Conservation (phyloP, 2,329 filamentous ascomycete species). For the Phyllosticta citrichinensis region DNA sequence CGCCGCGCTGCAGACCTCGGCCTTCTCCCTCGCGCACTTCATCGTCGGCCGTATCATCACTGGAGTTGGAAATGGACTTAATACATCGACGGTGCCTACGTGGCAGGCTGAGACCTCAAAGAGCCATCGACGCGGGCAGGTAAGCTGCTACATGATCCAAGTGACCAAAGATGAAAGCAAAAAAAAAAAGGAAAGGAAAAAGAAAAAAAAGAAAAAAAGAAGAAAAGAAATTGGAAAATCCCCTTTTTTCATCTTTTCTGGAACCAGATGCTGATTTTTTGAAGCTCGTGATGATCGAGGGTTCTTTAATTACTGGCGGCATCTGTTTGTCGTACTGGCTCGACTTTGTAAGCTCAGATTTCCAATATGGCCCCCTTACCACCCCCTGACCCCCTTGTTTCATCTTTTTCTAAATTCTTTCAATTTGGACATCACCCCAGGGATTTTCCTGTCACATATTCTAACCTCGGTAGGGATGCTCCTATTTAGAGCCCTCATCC, state of each 20-base stretch:
- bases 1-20: slow-evolving; percentile 47
- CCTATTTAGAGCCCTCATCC: slow-evolving; percentile 37
- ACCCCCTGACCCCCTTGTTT: slow-evolving; percentile 24
- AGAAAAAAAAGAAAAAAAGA: no score
- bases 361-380: slow-evolving; percentile 32
- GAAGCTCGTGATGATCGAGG: slow-evolving; percentile 36
- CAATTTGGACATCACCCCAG: slow-evolving; percentile 28
- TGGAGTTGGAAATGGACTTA: slow-evolving; percentile 37
- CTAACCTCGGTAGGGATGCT: slow-evolving; percentile 25
- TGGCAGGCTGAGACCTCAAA: slow-evolving; percentile 40
- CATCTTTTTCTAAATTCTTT: slow-evolving; percentile 44
- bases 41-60: slow-evolving; percentile 43
- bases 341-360: slow-evolving; percentile 31
- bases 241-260: no score
- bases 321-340: slow-evolving; percentile 35
- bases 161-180: no score
- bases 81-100: slow-evolving; percentile 33
- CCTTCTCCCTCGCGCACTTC: slow-evolving; percentile 36
- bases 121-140: slow-evolving; percentile 34
- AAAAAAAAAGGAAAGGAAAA: no score
- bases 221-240: no score
- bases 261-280: no score
- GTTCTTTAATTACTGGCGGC: slow-evolving; percentile 36
- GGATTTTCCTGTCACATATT: slow-evolving; percentile 14
- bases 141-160: no score